Evolutionary conservation across 352 stramenopile species (phyloP).

Genomic region (Phytopythium aichiense): DNA sequence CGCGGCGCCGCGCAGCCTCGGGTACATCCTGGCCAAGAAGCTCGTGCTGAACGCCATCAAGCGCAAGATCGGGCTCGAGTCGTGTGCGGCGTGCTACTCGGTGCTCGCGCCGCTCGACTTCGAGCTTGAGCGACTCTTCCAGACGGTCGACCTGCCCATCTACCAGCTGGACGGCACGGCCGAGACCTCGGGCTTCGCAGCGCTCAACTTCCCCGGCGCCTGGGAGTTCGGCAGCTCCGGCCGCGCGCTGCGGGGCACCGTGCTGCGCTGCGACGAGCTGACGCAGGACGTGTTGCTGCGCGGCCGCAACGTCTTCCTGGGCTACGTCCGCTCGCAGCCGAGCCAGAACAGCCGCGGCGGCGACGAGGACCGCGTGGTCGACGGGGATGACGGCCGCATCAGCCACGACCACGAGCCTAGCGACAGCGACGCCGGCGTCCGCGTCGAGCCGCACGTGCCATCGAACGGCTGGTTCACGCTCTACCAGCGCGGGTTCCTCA

Average conservation of each 20-base stretch:
- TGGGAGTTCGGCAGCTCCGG: constrained; percentile 75
- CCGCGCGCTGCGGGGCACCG: constrained; percentile 47
- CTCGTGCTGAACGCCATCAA: constrained; percentile 80
- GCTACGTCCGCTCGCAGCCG: constrained; percentile 38
- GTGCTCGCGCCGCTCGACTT: constrained; percentile 75
- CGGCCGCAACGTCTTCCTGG: constrained; percentile 69
- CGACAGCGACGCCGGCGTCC: constrained; percentile 5
- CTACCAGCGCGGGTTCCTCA: constrained; percentile 54
- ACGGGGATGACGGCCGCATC: not conserved
- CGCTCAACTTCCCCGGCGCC: constrained; percentile 66
- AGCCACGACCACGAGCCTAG: not conserved
- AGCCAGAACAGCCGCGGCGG: not conserved
- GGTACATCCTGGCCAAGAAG: constrained; percentile 75
- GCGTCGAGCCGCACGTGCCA: constrained; percentile 7
- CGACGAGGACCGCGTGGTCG: not conserved
- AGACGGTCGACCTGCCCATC: constrained; percentile 79
- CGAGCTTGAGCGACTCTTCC: constrained; percentile 76
- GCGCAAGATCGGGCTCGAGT: constrained; percentile 73
- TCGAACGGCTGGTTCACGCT: constrained; percentile 53
- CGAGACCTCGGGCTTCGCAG: constrained; percentile 64
- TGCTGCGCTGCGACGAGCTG: constrained; percentile 56
- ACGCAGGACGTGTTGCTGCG: constrained; percentile 60
- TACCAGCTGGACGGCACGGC: constrained; percentile 72
- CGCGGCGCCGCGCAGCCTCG: constrained; percentile 48
- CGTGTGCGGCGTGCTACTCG: constrained; percentile 69